Base-by-base conservation (phyloP, 2,329 filamentous ascomycete species). In the Trichophyton mentagrophytes region DNA sequence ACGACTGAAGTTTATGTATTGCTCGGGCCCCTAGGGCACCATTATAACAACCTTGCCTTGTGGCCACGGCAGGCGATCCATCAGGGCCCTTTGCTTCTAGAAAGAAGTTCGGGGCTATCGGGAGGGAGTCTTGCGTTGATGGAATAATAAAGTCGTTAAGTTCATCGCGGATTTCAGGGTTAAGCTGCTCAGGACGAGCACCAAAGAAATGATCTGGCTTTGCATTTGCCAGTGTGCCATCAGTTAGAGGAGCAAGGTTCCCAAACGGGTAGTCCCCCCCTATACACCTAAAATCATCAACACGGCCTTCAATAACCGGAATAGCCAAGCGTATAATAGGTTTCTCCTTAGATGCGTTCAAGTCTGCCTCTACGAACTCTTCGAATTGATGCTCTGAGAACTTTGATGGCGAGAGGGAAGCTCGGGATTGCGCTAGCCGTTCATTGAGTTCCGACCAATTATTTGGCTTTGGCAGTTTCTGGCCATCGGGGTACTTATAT, bases 161-260 rank as follows among this genome's bases (percentile, higher is more conserved):
- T 57, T 65, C 63, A 59, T 66, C 63, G 40, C 69, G 67, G 49
- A 72, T 59, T 40, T 66, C 15, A 62, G 61, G 66, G 25, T 65
- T 60, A 9, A 73, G 64, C 58, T 72, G 65, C 62, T 68, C 68
- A 36, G 67, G 67, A 17, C 64, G 65, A 27, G 67, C 64, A 13
- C 71, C 67, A 61, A 72, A 67, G 63, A 70, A 72, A 60, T 67
- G 59, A 63, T 72, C 69, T 46, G 67, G 70, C 58, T 71, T 71
- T 22, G 58, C 64, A 9, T 61, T 47, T n/a, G 62, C 55, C 17
- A 67, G 56, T 55, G 65, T 69, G 1, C 67, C 66, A 59, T 74
- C 67, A 2, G 69, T 74, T 36, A 79, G 66, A 47, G 63, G 66
- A 17, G 69, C 66, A 51, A 78, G 70, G 60, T 75, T 74, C 22